Conservation (phyloP, 331 rosid genomes). For the Acacia pycnantha region DNA sequence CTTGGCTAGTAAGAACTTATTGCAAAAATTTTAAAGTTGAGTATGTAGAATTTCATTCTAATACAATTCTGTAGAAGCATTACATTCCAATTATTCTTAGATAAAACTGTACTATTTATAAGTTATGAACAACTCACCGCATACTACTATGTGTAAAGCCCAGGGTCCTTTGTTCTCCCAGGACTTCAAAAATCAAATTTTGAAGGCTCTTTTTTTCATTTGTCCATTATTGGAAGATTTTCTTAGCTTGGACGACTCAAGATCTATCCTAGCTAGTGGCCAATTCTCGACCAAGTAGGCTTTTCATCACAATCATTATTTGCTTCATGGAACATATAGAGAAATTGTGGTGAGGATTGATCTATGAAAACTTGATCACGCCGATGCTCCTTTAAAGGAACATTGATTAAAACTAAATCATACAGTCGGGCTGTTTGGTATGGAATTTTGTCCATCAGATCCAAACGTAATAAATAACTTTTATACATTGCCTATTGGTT, state of each 20-base stretch:
- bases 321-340: neutral
- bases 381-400: too few relatives aligned
- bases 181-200: neutral
- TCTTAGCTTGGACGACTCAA: neutral
- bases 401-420: neutral
- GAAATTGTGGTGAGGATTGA: too few relatives aligned
- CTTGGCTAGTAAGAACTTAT: neutral
- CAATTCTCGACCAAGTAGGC: neutral
- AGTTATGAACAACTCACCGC: neutral
- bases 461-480: too few relatives aligned
- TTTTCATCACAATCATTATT: neutral
- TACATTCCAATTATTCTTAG: neutral
- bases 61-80: neutral
- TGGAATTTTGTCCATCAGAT: too few relatives aligned
- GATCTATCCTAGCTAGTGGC: neutral
- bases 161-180: neutral
- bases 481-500: too few relatives aligned
- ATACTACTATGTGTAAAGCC: neutral
- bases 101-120: neutral
- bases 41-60: neutral
- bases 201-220: neutral
- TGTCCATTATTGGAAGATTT: neutral
- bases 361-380: neutral
- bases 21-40: neutral
- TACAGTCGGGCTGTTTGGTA: too few relatives aligned